phyloP scores from a whole-genome alignment of 2,329 filamentous ascomycete species.

The Tricladium varicosporioides region DNA sequence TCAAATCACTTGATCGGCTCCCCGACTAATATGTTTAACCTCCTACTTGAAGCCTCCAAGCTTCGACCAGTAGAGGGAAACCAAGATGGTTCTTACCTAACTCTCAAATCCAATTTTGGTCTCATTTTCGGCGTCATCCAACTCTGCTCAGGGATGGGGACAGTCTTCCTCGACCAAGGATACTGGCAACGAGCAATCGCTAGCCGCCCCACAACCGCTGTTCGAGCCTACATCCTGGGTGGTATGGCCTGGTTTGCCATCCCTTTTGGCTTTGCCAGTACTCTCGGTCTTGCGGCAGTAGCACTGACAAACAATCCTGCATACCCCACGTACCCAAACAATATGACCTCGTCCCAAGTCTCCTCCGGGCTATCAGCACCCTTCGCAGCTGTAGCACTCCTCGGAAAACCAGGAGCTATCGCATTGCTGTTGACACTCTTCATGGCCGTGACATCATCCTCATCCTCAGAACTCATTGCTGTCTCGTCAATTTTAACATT shows the following conservation, averaged over 20 bases:
- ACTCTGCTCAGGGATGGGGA: slow-evolving; percentile 10
- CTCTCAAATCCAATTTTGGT: slow-evolving; percentile 51
- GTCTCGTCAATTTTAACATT: slow-evolving; percentile 84
- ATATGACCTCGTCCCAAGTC: slow-evolving; percentile 60
- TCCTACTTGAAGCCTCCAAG: slow-evolving; percentile 44
- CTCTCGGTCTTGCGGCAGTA: slow-evolving; percentile 48
- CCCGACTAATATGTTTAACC: slow-evolving; percentile 46
- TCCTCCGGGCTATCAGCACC: slow-evolving; percentile 68
- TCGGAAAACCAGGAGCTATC: slow-evolving; percentile 68
- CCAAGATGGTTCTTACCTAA: slow-evolving; percentile 50
- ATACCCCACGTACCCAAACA: slow-evolving; percentile 47
- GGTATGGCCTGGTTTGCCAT: slow-evolving; percentile 49
- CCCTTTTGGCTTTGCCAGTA: slow-evolving; percentile 50
- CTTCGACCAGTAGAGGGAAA: slow-evolving; percentile 50
- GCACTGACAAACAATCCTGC: slow-evolving; percentile 45
- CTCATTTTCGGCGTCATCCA: slow-evolving; percentile 10
- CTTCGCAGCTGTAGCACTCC: slow-evolving; percentile 66
- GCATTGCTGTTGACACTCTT: slow-evolving; percentile 68
- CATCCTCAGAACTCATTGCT: slow-evolving; percentile 78
- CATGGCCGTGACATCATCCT: slow-evolving; percentile 77
- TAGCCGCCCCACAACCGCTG: slow-evolving; percentile 44
- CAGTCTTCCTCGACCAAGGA: slow-evolving; percentile 11
- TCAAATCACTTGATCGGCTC: slow-evolving; percentile 45
- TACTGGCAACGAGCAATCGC: slow-evolving; percentile 45
- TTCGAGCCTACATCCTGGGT: slow-evolving; percentile 50